Conservation (phyloP, 2,329 filamentous ascomycete species). For the Davidsoniella australis region DNA sequence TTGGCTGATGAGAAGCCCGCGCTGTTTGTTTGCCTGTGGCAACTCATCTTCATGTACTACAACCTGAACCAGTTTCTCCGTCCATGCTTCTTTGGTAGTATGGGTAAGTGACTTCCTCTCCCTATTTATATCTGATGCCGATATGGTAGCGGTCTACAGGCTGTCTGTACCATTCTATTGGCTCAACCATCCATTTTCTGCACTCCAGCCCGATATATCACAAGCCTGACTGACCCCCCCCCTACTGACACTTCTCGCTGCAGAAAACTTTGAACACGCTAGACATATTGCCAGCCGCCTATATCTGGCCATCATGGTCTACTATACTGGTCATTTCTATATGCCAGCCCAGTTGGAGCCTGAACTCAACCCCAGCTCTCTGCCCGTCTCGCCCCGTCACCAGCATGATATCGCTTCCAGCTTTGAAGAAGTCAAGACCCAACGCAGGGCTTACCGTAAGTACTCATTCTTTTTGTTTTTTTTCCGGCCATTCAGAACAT, state of each 20-base stretch:
- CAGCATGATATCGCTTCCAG: background rate
- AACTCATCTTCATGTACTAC: constrained; percentile 31
- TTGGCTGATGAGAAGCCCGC: constrained; percentile 24
- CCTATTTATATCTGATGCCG: background rate
- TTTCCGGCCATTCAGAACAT: background rate
- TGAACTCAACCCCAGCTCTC: constrained; percentile 6
- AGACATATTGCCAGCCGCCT: constrained; percentile 9
- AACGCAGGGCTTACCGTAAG: constrained; percentile 4
- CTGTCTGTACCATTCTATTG: background rate
- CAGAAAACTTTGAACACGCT: background rate
- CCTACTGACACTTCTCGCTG: background rate
- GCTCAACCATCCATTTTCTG: too few species aligned
- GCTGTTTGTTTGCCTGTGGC: constrained; percentile 33
- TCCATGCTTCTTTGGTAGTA: too few species aligned
- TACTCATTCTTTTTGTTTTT: background rate
- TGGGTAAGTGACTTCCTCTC: constrained; percentile 15
- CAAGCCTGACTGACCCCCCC: too few species aligned
- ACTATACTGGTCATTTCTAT: constrained; percentile 15
- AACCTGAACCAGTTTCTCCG: constrained; percentile 19
- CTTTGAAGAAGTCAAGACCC: constrained; percentile 1
- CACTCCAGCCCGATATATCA: too few species aligned
- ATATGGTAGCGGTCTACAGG: background rate
- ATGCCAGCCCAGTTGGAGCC: constrained; percentile 13
- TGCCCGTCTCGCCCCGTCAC: background rate
- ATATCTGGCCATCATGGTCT: constrained; percentile 14